Evolutionary conservation across 1,284 basidiomycete genomes (phyloP), one percentile per base, ranked within the genome.

Genomic region (Neolentinus lepideus): DNA sequence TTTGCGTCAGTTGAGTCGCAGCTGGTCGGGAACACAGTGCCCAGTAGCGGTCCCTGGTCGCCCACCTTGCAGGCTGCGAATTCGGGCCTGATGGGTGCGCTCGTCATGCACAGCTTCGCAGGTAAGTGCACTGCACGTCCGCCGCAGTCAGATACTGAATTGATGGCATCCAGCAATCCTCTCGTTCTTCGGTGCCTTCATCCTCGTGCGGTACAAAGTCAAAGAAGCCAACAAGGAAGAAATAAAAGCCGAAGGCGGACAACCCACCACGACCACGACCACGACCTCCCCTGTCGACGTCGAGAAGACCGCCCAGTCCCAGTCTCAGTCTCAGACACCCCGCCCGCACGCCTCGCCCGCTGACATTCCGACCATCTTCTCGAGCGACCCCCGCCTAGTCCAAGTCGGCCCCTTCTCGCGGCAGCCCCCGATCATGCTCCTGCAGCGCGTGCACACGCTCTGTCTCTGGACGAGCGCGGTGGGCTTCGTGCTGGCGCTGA

Each of bases 1-100:
- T 83, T 84, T 60, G 83, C 81, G 3, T 75, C 79, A 0, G 79
- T 75, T 12, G 81, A 84, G 63, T 77, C 78, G 0, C 69, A 82
- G 63, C 63, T 84, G 12, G 72, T 79, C 21, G 70, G 75, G 3
- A 75, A 74, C 48, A 69, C 73, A 1, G 72, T 71, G 2, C 69
- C 69, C 16, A 58, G 59, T 11, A 60, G 56, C 43, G 38, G 22
- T 0, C 53, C 63, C 16, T 59, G 57, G 29, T 55, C 64, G 1
- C 53, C 38, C 4, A 59, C 67, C 3, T 58, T 69, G 35, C 68
- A 74, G 55, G 66, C 72, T 9, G 67, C 78, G 12, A 82, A 79
- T 56, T 74, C 79, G 4, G 66, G 70, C 16, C 66, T 84, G 11
- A 65, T 78, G 1, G 77, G 76, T 12, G 75, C 80, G 22, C 69